A percentile compares a stretch with the other conserved stretches of the same genome.
Evolutionary conservation across 2,329 filamentous ascomycete genomes (phyloP).

Genomic region (Basipetospora chlamydospora): DNA sequence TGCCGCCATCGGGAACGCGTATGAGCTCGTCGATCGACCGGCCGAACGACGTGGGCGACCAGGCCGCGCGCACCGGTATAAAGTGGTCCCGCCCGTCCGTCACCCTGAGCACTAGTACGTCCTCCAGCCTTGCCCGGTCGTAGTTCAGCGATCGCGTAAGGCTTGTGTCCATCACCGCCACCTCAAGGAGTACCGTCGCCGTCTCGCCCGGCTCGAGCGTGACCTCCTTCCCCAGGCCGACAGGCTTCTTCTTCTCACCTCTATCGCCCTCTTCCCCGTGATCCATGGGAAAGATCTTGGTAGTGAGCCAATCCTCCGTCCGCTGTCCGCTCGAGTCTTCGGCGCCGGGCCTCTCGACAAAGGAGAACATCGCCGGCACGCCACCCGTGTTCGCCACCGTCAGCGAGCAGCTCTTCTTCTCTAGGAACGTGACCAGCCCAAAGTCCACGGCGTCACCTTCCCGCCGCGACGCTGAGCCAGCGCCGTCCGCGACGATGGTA

Average conservation of each 20-base stretch:
- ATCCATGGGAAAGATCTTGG: slow-evolving; percentile 12
- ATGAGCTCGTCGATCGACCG: slow-evolving; percentile 81
- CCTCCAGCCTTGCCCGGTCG: slow-evolving; percentile 52
- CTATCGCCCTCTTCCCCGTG: background rate
- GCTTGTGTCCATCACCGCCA: slow-evolving; percentile 48
- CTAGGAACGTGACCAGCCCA: slow-evolving; percentile 56
- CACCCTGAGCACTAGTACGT: slow-evolving; percentile 77
- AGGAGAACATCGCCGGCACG: slow-evolving; percentile 63
- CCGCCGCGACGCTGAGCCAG: slow-evolving; percentile 14
- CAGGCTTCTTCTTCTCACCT: background rate
- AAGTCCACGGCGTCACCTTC: slow-evolving; percentile 57
- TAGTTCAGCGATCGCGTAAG: slow-evolving; percentile 61
- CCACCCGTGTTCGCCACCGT: slow-evolving; percentile 89
- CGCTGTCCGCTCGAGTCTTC: slow-evolving; percentile 22
- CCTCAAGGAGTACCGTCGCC: slow-evolving; percentile 51
- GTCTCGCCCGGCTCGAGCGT: slow-evolving; percentile 77
- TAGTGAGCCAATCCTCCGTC: slow-evolving; percentile 57
- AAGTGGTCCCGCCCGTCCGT: slow-evolving; percentile 81
- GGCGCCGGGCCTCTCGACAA: slow-evolving; percentile 55
- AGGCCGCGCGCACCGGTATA: slow-evolving; percentile 61
- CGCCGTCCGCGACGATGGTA: slow-evolving; percentile 51
- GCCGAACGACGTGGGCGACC: slow-evolving; percentile 72
- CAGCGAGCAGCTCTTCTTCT: slow-evolving; percentile 49
- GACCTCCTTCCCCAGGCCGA: slow-evolving; percentile 36
- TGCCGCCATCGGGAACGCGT: slow-evolving; percentile 68